Percentiles rank a stretch among this genome's conserved stretches.
Evolutionary conservation across 2,329 filamentous ascomycete species (phyloP).

Genomic region (Verticillium albo-atrum): DNA sequence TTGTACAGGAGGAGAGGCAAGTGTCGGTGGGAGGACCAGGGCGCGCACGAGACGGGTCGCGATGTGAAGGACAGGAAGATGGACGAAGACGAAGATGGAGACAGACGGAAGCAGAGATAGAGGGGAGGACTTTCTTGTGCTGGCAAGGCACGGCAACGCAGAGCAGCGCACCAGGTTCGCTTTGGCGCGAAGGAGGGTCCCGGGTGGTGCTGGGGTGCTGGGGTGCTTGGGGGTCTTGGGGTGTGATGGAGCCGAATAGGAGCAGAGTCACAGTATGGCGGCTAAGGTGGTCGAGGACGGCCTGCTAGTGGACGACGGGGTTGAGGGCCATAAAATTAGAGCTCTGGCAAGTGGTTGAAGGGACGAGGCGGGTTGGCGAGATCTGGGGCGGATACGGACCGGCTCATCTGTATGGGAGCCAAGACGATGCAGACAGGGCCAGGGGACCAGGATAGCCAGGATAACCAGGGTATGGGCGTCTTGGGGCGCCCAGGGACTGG

Average conservation of each 20-base stretch:
- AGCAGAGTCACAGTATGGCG: slow-evolving; percentile 38
- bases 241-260: slow-evolving; percentile 31
- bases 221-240: no score
- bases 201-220: slow-evolving; percentile 1
- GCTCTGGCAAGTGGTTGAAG: slow-evolving; percentile 10
- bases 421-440: slow-evolving; percentile 10
- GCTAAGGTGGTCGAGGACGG: slow-evolving; percentile 32
- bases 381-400: slow-evolving; percentile 13
- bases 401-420: slow-evolving; percentile 13
- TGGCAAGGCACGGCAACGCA: not conserved
- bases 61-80: slow-evolving; percentile 4
- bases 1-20: not conserved
- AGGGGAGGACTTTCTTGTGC: slow-evolving; percentile 6
- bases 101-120: slow-evolving; percentile 16
- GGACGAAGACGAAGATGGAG: slow-evolving; percentile 11
- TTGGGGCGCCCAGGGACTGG: slow-evolving; percentile 10
- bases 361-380: slow-evolving; percentile 5
- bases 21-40: not conserved
- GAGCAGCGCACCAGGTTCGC: not conserved
- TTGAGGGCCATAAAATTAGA: slow-evolving; percentile 39
- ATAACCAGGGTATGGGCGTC: slow-evolving; percentile 3
- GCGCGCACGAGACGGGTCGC: not conserved
- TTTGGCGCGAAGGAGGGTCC: not conserved
- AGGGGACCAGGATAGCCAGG: slow-evolving; percentile 7
- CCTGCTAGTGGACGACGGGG: slow-evolving; percentile 36